Base-by-base conservation (phyloP, 768 basidiomycete genomes). In the Russula griseocarnosa region DNA sequence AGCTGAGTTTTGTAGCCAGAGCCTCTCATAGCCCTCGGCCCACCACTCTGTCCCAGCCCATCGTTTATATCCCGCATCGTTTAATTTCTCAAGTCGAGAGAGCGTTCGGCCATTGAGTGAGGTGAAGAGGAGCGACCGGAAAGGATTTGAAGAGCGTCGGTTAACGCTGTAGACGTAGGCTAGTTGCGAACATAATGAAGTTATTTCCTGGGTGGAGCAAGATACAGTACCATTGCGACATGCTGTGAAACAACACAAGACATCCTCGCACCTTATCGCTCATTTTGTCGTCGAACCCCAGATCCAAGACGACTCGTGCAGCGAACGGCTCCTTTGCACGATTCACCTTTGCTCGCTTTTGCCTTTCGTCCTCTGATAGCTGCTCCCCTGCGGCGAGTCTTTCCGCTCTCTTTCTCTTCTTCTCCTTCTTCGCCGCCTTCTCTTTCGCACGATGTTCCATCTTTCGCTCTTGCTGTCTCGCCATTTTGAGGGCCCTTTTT, bases 281-380 rank as follows among this genome's bases (percentile, higher is more conserved):
- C 96, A 98, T 98, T 76, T 86, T 79, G 50, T 94, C 84, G 73
- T 98, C 95, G 73, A 97, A 98, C 10, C 87, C 92, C 20, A 98
- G 79, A 76, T 99, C 97, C 22, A 98, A 74, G 38, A 92, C 83
- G 3, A 94, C 81, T 63, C 80, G 81, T 24, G 88, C 91, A 7
- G 83, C 80, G 62, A 75, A 71, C 60, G 71, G 65, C 40, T 60
- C 65, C 61, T 66, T 61, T 51, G 71, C 70, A 8, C 69, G 73
- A 62, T 58, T 63, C 24, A 18, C 13, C 40, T 67, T 74, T 70
- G 63, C 67, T 64, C 71, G 70, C 50, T 71, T 67, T 61, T 70
- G 67, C 51, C 70, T 71, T 74, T 78, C 78, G 78, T 82, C 67
- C 71, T 76, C 68, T 69, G 74, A 66, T 54, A 81, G 79, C 55